Evolutionary conservation across 2,329 filamentous ascomycete species (phyloP).

Genomic region (Chaetomiaceae sp.): DNA sequence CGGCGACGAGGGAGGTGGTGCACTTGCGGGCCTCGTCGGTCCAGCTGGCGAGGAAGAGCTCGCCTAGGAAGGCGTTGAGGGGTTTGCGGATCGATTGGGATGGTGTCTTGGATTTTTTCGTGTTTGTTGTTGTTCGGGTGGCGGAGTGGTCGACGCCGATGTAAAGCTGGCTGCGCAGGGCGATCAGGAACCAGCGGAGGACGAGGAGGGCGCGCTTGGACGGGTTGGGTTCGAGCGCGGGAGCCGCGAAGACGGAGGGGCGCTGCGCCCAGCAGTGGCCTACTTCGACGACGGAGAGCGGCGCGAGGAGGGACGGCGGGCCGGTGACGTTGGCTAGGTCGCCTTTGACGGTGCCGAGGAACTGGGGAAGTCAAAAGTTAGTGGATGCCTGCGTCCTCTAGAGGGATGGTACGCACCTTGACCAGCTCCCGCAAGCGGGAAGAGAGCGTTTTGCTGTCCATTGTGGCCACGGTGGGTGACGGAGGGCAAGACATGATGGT

Average conservation of each 20-base stretch:
- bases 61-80: constrained; percentile 50
- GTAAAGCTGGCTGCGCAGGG: constrained; percentile 45
- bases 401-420: constrained; percentile 25
- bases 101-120: not conserved
- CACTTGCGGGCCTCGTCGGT: constrained; percentile 27
- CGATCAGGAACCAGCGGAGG: constrained; percentile 44
- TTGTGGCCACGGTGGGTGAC: not conserved
- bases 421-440: constrained; percentile 32
- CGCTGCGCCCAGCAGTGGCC: constrained; percentile 48
- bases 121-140: not conserved
- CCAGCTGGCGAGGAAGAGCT: constrained; percentile 45
- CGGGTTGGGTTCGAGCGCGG: constrained; percentile 41
- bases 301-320: constrained; percentile 46
- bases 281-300: constrained; percentile 48
- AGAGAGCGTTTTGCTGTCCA: constrained; percentile 29
- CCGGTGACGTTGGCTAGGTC: constrained; percentile 50
- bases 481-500: not conserved
- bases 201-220: constrained; percentile 43
- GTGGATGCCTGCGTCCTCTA: not conserved
- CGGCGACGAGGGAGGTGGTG: constrained; percentile 36
- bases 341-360: constrained; percentile 39
- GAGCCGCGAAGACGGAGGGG: constrained; percentile 44
- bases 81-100: constrained; percentile 49
- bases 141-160: constrained; percentile 37
- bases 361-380: constrained; percentile 23